Evolutionary conservation across 116 monocot species (phyloP).

Genomic region (Thalassia testudinum): DNA sequence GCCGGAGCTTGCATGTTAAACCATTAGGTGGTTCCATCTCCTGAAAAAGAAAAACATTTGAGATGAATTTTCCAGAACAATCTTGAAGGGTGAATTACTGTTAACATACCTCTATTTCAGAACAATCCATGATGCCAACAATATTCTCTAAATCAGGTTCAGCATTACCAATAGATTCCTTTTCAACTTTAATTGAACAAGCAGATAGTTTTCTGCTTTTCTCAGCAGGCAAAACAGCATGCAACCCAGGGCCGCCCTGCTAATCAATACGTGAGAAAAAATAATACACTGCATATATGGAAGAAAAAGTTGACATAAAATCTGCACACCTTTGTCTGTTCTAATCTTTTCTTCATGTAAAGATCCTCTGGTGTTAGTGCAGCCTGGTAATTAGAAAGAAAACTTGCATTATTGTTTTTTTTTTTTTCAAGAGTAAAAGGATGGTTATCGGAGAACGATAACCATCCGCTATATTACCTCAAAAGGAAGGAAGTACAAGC

Average conservation of each 20-base stretch:
- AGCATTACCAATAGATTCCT: slow-evolving; percentile 23
- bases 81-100: too few species aligned
- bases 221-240: slow-evolving; percentile 16
- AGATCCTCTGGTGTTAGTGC: slow-evolving; percentile 75
- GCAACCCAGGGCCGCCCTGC: slow-evolving; percentile 31
- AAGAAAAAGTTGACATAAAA: neutral
- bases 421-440: too few species aligned
- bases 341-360: slow-evolving; percentile 44
- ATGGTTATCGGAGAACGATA: too few species aligned
- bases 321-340: slow-evolving; percentile 44
- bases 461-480: too few species aligned
- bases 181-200: slow-evolving; percentile 26
- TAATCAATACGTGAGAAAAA: slow-evolving; percentile 9
- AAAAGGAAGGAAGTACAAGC: too few species aligned
- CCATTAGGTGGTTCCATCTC: slow-evolving; percentile 61
- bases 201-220: slow-evolving; percentile 38
- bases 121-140: slow-evolving; percentile 44
- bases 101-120: slow-evolving; percentile 49
- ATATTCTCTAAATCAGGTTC: slow-evolving; percentile 58
- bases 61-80: neutral
- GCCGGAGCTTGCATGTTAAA: slow-evolving; percentile 58
- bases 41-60: slow-evolving; percentile 15
- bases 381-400: slow-evolving; percentile 32
- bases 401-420: too few species aligned
- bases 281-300: slow-evolving; percentile 1